Evolutionary conservation across 2,329 filamentous ascomycete species (phyloP).

Genomic region (Lanzia echinophila): DNA sequence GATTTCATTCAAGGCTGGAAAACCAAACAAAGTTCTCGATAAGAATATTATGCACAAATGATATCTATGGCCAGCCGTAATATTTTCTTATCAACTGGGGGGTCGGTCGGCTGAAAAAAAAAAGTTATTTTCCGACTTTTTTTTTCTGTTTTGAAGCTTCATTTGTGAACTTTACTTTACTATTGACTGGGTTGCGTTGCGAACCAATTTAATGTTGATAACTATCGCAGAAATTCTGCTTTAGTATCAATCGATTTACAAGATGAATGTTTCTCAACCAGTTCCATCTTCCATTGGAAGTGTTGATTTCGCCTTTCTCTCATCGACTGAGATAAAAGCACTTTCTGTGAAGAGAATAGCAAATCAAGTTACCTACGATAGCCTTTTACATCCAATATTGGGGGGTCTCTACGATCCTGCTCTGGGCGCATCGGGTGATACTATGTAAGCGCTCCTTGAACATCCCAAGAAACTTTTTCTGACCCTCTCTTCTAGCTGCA

Average conservation of each 20-base stretch:
- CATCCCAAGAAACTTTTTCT: background rate
- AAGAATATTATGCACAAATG: background rate
- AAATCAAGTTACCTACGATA: constrained; percentile 91
- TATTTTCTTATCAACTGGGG: constrained; percentile 5
- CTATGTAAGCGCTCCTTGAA: constrained; percentile 52
- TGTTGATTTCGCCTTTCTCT: constrained; percentile 85
- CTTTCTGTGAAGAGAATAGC: constrained; percentile 93
- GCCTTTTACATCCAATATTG: constrained; percentile 77
- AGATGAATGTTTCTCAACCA: constrained; percentile 72
- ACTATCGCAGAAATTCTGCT: constrained; percentile 10
- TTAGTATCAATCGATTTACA: constrained; percentile 16
- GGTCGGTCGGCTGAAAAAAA: constrained; percentile 8
- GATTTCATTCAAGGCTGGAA: background rate
- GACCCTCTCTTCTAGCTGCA: constrained; percentile 53
- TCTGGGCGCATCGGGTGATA: constrained; percentile 81
- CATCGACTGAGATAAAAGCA: constrained; percentile 72
- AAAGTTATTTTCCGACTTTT: constrained; percentile 7
- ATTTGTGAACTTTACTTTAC: background rate
- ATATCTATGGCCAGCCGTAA: background rate
- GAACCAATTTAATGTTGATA: background rate
- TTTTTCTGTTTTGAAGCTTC: constrained; percentile 8
- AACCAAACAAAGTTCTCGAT: background rate
- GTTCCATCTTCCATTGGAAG: constrained; percentile 75
- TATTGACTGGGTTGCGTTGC: background rate
- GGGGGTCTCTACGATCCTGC: constrained; percentile 91